Base-by-base conservation (phyloP, 805 yeast species). In the Metschnikowia koreensis region DNA sequence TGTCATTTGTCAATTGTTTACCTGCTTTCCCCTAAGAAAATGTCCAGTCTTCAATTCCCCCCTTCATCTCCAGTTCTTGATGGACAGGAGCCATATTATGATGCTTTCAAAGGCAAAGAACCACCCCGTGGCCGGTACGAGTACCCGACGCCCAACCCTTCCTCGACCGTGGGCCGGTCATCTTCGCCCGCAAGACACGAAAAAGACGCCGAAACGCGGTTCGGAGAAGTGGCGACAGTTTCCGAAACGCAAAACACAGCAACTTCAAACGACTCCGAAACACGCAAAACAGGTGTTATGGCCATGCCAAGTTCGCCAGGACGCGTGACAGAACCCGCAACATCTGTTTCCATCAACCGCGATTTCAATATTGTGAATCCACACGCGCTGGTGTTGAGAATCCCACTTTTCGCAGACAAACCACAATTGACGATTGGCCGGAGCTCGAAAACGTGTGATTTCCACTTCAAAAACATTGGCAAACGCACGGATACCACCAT, bases 141-240 rank as follows among this genome's bases (percentile, higher is more conserved):
- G 9, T 83, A 83, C 59, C 89, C 89, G 11, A 86, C 91, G 0
- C 93, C 93, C 17, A 80, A 83, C 57, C 91, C 93, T 0, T 84
- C 90, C 2, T 75, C 79, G 1, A 62, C 75, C 9, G 44, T 64
- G 27, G 75, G 74, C 11, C 61, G 78, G 43, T 71, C 76, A 4
- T 74, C 79, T 1, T 74, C 79, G 9, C 78, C 78, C 4, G 63
- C 63, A 6, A 50, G 61, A 33, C 51, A 55, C 26, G 59, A 53
- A n/a, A 48, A 38, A 11, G 60, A 57, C 3, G 46, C 33, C 11
- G 50, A 44, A 2, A 10, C 13, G 34, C 34, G 38, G 7, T 11
- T 22, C 43, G 12, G 47, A 29, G 28, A 16, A 16, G 17, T 22
- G 12, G 13, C 17, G 11, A 8, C 13, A 13, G 6, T 40, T 40